Evolutionary conservation across 768 basidiomycete species (phyloP).

Genomic region (Lentinula lateritia): DNA sequence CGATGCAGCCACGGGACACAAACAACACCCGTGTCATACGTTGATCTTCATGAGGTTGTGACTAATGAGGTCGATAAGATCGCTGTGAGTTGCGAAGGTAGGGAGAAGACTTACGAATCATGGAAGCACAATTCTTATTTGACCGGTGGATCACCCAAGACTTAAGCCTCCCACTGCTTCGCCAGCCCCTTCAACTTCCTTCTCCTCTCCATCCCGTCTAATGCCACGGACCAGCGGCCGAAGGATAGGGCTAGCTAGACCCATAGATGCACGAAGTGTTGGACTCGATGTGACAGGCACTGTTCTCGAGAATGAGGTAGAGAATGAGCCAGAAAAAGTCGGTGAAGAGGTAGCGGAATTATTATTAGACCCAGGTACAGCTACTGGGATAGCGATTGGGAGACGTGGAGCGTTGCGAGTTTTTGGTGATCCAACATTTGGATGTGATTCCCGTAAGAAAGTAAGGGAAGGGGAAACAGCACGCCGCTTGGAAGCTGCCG

Average conservation of each 20-base stretch:
- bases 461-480: conserved; percentile 79
- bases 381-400: conserved; percentile 64
- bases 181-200: conserved; percentile 74
- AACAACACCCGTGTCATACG: neutral
- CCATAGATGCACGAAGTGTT: conserved; percentile 64
- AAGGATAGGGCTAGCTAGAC: conserved; percentile 72
- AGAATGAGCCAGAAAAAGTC: conserved; percentile 48
- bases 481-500: conserved; percentile 69
- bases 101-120: neutral
- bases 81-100: neutral
- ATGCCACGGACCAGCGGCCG: conserved; percentile 55
- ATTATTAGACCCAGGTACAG: conserved; percentile 48
- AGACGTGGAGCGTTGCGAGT: conserved; percentile 40
- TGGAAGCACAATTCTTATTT: neutral
- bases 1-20: neutral
- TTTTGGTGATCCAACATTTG: conserved; percentile 44
- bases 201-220: conserved; percentile 54
- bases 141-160: conserved; percentile 24
- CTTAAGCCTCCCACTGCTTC: conserved; percentile 69
- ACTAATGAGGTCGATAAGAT: neutral
- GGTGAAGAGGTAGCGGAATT: conserved; percentile 73
- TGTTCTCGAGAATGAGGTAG: conserved; percentile 42
- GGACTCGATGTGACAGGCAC: conserved; percentile 66
- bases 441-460: conserved; percentile 57
- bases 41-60: neutral